A percentile compares a stretch with the other conserved stretches of the same genome.
phyloP scores from a whole-genome alignment of 208 protist species.

The Balamuthia mandrillaris region DNA sequence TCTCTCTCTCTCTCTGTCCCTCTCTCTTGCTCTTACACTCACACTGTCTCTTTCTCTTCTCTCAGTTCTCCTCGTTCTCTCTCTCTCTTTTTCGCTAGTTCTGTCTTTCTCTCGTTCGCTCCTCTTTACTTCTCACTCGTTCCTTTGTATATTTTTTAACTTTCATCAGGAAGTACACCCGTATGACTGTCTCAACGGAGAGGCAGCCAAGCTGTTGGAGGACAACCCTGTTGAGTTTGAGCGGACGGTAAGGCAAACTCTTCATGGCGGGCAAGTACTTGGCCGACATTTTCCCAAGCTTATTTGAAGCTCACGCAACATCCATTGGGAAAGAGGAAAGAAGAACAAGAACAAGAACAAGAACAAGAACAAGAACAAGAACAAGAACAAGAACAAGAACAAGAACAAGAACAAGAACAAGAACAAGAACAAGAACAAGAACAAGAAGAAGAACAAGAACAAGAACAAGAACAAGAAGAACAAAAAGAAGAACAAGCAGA shows the following conservation, averaged over 20 bases:
- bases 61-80: not conserved
- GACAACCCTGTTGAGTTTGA: conserved; percentile 62
- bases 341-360: not conserved
- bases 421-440: not conserved
- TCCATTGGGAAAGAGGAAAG: not conserved
- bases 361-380: not conserved
- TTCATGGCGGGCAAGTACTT: conserved; percentile 60
- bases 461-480: not conserved
- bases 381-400: not conserved
- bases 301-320: conserved; percentile 13
- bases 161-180: conserved; percentile 70
- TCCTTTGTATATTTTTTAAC: not conserved
- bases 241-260: conserved; percentile 56
- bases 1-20: too few relatives aligned
- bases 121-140: not conserved
- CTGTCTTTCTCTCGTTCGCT: not conserved
- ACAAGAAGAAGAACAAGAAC: not conserved
- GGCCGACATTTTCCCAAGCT: conserved; percentile 59
- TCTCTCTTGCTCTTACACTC: not conserved
- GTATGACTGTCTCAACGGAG: conserved; percentile 78
- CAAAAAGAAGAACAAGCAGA: not conserved
- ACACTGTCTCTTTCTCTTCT: not conserved
- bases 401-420: too few relatives aligned
- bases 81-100: not conserved
- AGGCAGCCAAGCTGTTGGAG: conserved; percentile 69